Evolutionary conservation across 805 yeast species (phyloP).

Genomic region (Cyberlindnera veronae): DNA sequence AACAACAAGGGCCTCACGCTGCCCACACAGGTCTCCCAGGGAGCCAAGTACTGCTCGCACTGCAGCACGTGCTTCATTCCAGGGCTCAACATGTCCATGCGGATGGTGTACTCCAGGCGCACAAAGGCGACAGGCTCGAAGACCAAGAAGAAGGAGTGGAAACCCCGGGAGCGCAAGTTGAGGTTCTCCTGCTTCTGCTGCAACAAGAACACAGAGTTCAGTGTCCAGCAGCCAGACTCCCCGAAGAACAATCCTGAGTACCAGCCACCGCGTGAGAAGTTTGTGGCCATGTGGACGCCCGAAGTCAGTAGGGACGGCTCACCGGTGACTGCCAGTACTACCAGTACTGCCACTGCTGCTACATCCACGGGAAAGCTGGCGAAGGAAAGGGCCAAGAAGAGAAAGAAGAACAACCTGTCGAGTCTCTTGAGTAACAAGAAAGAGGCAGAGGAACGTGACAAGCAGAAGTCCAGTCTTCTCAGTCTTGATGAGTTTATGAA

Average conservation of each 20-base stretch:
- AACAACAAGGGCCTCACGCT: constrained; percentile 25
- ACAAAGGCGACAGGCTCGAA: not conserved
- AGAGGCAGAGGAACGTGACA: constrained; percentile 32
- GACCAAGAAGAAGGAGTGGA: constrained; percentile 7
- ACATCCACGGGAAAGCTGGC: too few relatives aligned
- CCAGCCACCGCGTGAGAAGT: constrained; percentile 7
- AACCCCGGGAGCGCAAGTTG: constrained; percentile 20
- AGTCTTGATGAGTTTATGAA: constrained; percentile 51
- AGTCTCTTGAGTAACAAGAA: constrained; percentile 41
- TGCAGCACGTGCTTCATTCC: constrained; percentile 28
- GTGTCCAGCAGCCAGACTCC: constrained; percentile 11
- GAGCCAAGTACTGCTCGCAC: constrained; percentile 13
- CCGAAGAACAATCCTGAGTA: not conserved
- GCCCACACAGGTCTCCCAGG: constrained; percentile 7
- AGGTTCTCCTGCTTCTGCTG: constrained; percentile 30
- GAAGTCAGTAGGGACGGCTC: too few relatives aligned
- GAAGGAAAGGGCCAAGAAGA: constrained; percentile 43
- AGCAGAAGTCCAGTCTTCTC: constrained; percentile 33
- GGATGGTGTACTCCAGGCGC: constrained; percentile 15
- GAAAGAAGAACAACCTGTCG: constrained; percentile 42
- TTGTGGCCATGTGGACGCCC: constrained; percentile 28
- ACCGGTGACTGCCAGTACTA: too few relatives aligned
- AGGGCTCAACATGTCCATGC: constrained; percentile 27
- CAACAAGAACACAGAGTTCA: constrained; percentile 17
- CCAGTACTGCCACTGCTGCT: too few relatives aligned